These are phyloP conservation scores for Melampsora larici-populina DNA, from an alignment of 1,284 basidiomycete genomes.

Conservation along the genomic window DNA sequence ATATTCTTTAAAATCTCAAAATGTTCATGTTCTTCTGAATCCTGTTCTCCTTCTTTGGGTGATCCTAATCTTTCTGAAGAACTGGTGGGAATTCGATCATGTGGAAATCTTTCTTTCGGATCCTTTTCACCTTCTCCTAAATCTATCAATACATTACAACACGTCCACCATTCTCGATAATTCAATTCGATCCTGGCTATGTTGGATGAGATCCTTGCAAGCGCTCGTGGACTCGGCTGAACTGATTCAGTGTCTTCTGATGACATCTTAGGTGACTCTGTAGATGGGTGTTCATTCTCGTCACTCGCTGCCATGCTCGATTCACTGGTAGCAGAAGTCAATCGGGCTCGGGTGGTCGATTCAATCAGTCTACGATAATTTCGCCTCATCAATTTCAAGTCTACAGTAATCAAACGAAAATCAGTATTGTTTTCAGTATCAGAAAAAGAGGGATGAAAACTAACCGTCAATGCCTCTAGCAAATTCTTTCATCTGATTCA, in stretches of 20 bases:
- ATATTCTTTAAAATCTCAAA: constrained; percentile 42
- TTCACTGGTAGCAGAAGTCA: not conserved
- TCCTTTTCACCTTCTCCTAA: constrained; percentile 40
- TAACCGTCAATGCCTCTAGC: constrained; percentile 39
- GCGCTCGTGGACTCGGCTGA: constrained; percentile 33
- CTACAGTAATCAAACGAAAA: not conserved
- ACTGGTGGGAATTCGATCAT: constrained; percentile 1
- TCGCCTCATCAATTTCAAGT: constrained; percentile 35
- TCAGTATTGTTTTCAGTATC: not conserved
- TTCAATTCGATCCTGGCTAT: constrained; percentile 35
- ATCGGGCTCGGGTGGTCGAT: not conserved
- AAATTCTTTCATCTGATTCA: constrained; percentile 43
- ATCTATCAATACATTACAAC: constrained; percentile 42
- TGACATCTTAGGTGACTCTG: constrained; percentile 6
- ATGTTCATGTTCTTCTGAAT: constrained; percentile 17
- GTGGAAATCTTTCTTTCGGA: constrained; percentile 4
- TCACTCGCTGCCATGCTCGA: constrained; percentile 7
- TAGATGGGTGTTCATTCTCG: constrained; percentile 12
- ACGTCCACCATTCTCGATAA: constrained; percentile 42
- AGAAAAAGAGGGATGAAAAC: constrained; percentile 4
- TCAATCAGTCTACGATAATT: constrained; percentile 33
- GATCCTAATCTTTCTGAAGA: not conserved
- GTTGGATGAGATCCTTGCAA: constrained; percentile 10
- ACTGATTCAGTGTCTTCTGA: not conserved
- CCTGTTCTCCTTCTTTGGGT: not conserved